These are phyloP conservation scores for Xylariaceae sp. DNA, from an alignment of 2,329 filamentous ascomycete genomes.

Conservation along the genomic window DNA sequence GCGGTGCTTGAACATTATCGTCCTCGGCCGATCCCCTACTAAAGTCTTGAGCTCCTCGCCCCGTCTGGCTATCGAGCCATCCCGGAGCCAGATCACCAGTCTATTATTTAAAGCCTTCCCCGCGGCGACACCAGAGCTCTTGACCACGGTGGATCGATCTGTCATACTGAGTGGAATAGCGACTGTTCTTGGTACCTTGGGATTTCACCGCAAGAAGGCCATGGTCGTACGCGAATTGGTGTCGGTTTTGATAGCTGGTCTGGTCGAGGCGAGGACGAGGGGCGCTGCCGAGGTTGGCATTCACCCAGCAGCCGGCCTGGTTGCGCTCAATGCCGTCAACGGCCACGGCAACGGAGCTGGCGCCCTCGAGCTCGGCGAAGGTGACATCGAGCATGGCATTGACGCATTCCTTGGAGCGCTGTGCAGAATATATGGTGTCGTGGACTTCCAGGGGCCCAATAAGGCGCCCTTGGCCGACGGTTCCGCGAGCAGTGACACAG, in stretches of 20 bases:
- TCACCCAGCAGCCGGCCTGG: conserved; percentile 82
- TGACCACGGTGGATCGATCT: conserved; percentile 69
- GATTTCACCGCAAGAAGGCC: conserved; percentile 81
- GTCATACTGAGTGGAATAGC: conserved; percentile 80
- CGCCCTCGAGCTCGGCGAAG: conserved; percentile 54
- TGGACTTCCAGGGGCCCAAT: conserved; percentile 37
- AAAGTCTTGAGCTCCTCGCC: conserved; percentile 44
- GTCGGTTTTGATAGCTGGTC: conserved; percentile 69
- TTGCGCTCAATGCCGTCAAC: conserved; percentile 55
- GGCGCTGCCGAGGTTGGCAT: conserved; percentile 95
- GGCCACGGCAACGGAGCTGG: conserved; percentile 43
- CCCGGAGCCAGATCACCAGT: conserved; percentile 55
- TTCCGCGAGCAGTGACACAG: conserved; percentile 34
- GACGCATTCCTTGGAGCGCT: conserved; percentile 54
- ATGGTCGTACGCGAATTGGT: conserved; percentile 84
- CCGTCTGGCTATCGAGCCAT: conserved; percentile 47
- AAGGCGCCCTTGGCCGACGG: conserved; percentile 18
- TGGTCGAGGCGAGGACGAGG: conserved; percentile 84
- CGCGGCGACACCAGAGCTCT: conserved; percentile 53
- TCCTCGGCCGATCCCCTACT: conserved; percentile 51
- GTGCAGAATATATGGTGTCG: conserved; percentile 57
- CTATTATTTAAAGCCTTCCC: conserved; percentile 66
- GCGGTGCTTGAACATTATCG: conserved; percentile 55
- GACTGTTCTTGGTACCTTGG: conserved; percentile 72
- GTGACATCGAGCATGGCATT: conserved; percentile 59